Percentiles rank a stretch among this genome's conserved stretches.
Evolutionary conservation across 2,329 filamentous ascomycete genomes (phyloP).

Genomic region (Calonectria montana): DNA sequence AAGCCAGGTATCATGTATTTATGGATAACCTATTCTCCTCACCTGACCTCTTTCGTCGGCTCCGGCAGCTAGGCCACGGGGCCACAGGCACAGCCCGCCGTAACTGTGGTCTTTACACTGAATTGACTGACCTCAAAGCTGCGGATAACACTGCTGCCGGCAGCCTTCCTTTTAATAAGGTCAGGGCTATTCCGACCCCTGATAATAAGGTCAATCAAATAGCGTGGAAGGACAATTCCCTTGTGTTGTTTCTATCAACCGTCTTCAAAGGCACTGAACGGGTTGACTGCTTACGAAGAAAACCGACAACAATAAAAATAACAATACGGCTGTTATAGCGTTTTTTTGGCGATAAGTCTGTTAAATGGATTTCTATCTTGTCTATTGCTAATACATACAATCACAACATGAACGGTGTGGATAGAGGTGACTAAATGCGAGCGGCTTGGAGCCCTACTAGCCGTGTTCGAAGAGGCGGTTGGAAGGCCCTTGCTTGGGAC

Average conservation of each 20-base stretch:
- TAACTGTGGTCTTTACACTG: neutral
- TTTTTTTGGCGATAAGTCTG: too few species aligned
- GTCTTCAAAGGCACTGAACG: neutral
- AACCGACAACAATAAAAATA: too few species aligned
- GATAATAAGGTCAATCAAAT: too few species aligned
- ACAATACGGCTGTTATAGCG: too few species aligned
- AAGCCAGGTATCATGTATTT: neutral
- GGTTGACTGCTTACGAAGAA: too few species aligned
- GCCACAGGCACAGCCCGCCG: too few species aligned
- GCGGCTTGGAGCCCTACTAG: neutral
- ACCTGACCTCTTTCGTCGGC: too few species aligned
- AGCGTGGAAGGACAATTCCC: slow-evolving; percentile 4
- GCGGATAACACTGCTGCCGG: neutral
- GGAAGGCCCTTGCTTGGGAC: slow-evolving; percentile 5
- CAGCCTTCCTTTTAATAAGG: neutral
- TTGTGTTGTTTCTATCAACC: slow-evolving; percentile 2
- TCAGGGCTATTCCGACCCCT: neutral
- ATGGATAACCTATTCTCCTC: neutral
- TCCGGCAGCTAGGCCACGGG: too few species aligned
- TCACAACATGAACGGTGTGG: too few species aligned
- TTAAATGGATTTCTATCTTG: too few species aligned
- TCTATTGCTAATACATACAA: too few species aligned
- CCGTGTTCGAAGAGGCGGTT: neutral
- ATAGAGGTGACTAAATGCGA: too few species aligned
- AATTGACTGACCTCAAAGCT: slow-evolving; percentile 1